Percentiles rank a stretch among this genome's conserved stretches.
phyloP scores from a whole-genome alignment of 805 yeast genomes.

The Priceomyces haplophilus region DNA sequence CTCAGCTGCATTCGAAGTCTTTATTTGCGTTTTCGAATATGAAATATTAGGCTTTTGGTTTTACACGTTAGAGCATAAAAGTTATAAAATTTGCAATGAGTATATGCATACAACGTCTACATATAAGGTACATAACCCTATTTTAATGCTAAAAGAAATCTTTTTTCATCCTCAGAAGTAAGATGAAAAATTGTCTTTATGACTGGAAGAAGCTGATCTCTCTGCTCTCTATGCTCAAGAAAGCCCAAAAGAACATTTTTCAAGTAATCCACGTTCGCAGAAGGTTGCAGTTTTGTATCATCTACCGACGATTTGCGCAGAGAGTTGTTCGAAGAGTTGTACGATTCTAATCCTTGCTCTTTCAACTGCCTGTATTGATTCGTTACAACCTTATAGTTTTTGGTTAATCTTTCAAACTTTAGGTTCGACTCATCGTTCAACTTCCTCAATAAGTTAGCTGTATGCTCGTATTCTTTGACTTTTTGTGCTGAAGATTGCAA shows the following conservation, averaged over 20 bases:
- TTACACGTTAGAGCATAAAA: neutral
- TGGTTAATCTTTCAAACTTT: slow-evolving; percentile 66
- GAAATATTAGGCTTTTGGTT: neutral
- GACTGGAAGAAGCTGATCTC: slow-evolving; percentile 82
- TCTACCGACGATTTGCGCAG: slow-evolving; percentile 8
- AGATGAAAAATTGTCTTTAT: slow-evolving; percentile 70
- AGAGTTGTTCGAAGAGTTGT: slow-evolving; percentile 4
- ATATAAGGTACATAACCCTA: slow-evolving; percentile 3
- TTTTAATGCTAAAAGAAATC: slow-evolving; percentile 55
- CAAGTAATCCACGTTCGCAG: slow-evolving; percentile 58
- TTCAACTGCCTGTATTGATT: slow-evolving; percentile 52
- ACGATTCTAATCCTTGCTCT: slow-evolving; percentile 3
- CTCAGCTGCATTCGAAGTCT: slow-evolving; percentile 30
- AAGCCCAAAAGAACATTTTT: slow-evolving; percentile 90
- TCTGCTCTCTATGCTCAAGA: slow-evolving; percentile 88
- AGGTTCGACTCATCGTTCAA: slow-evolving; percentile 65
- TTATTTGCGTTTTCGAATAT: neutral
- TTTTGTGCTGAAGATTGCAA: slow-evolving; percentile 50
- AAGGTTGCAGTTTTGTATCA: slow-evolving; percentile 12
- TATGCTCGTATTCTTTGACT: slow-evolving; percentile 52
- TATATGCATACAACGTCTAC: neutral
- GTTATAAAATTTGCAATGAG: neutral
- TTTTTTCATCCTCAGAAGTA: slow-evolving; percentile 67
- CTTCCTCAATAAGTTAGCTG: slow-evolving; percentile 53
- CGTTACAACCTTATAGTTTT: slow-evolving; percentile 63